phyloP scores from a whole-genome alignment of 2,329 filamentous ascomycete genomes.

The Emmonsiellopsis sp. region DNA sequence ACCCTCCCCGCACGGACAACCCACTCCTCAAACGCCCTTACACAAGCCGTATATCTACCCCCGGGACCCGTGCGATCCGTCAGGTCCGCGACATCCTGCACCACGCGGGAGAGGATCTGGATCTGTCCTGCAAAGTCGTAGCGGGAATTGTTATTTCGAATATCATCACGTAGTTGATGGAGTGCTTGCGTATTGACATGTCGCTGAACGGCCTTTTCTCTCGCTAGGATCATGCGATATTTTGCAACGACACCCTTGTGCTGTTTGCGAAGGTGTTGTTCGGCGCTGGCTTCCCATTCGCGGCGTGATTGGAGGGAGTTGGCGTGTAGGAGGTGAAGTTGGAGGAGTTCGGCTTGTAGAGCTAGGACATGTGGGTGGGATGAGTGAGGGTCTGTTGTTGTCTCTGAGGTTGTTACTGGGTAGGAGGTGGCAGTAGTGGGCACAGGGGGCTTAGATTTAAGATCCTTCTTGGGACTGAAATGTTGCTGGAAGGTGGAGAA shows the following conservation, averaged over 20 bases:
- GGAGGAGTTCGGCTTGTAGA: constrained; percentile 35
- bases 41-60: constrained; percentile 22
- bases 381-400: constrained; percentile 4
- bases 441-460: constrained; percentile 17
- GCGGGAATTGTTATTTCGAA: constrained; percentile 3
- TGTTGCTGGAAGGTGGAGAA: constrained; percentile 32
- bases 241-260: constrained; percentile 27
- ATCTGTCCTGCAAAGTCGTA: constrained; percentile 28
- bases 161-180: constrained; percentile 25
- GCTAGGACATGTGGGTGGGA: constrained; percentile 27
- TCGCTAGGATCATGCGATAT: constrained; percentile 22
- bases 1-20: constrained; percentile 22
- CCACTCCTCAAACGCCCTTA: constrained; percentile 30
- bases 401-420: background rate
- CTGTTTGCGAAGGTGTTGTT: constrained; percentile 23
- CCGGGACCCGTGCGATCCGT: constrained; percentile 11
- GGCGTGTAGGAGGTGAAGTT: constrained; percentile 32
- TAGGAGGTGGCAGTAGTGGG: constrained; percentile 8
- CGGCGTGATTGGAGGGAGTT: constrained; percentile 19
- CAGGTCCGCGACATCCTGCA: constrained; percentile 31
- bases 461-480: constrained; percentile 29
- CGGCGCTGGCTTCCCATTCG: constrained; percentile 24
- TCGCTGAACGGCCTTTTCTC: constrained; percentile 26
- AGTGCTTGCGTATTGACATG: constrained; percentile 28
- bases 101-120: constrained; percentile 29